Percentiles rank a stretch among this genome's conserved stretches.
Evolutionary conservation across 345 rosid genomes (phyloP).

Genomic region (Melaleuca alternifolia): DNA sequence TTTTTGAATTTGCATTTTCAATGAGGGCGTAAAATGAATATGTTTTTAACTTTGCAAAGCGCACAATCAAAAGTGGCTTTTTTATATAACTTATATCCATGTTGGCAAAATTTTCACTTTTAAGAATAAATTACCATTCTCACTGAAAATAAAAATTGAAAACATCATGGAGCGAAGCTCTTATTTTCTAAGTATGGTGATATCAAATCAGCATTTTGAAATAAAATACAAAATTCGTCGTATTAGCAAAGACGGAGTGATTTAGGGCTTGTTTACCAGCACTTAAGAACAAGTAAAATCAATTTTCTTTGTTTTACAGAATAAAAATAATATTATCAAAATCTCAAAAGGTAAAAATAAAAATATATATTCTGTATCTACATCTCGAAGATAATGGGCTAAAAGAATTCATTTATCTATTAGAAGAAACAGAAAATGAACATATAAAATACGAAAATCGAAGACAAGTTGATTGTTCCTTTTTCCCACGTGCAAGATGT

Average conservation of each 20-base stretch:
- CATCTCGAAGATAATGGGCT: neutral
- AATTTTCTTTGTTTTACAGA: too few species aligned
- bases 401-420: neutral
- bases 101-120: neutral
- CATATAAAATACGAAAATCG: neutral
- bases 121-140: neutral
- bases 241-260: neutral
- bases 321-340: neutral
- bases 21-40: neutral
- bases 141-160: neutral
- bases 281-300: neutral
- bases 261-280: neutral
- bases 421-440: neutral
- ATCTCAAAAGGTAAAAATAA: neutral
- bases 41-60: neutral
- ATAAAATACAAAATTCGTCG: neutral
- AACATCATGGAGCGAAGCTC: neutral
- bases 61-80: neutral
- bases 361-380: neutral
- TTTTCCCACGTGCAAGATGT: neutral
- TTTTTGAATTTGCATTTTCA: neutral
- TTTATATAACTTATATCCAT: neutral
- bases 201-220: neutral
- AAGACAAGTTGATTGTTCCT: neutral
- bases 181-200: neutral